Conservation (phyloP, 768 basidiomycete species). For the Vararia minispora region DNA sequence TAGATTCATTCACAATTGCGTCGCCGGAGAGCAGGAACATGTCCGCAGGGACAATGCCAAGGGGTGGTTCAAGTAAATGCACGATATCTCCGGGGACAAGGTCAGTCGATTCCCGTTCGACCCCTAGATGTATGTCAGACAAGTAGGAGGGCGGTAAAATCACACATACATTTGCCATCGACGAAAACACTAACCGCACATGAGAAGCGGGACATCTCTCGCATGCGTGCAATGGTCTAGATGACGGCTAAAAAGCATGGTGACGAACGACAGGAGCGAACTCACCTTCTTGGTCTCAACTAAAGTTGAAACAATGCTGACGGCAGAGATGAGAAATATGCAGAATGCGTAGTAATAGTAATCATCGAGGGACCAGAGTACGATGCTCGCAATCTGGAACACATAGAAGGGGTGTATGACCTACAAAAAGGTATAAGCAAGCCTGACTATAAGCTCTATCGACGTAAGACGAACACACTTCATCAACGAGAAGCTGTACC, state of each 20-base stretch:
- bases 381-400: constrained; percentile 92
- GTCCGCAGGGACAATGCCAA: constrained; percentile 78
- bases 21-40: constrained; percentile 90
- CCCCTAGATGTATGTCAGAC: constrained; percentile 37
- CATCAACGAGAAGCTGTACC: constrained; percentile 70
- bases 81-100: constrained; percentile 91
- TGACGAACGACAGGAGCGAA: background rate
- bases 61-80: constrained; percentile 69
- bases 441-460: background rate
- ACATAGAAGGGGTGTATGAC: constrained; percentile 97
- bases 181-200: constrained; percentile 65
- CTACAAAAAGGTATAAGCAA: constrained; percentile 23
- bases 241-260: background rate
- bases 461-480: constrained; percentile 38
- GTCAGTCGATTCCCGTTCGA: constrained; percentile 55
- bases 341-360: constrained; percentile 98
- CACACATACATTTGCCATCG: constrained; percentile 57
- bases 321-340: constrained; percentile 81
- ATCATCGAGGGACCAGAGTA: constrained; percentile 89
- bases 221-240: constrained; percentile 87
- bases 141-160: background rate
- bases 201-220: constrained; percentile 87
- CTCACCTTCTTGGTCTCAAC: constrained; percentile 84
- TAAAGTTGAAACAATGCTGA: constrained; percentile 77
- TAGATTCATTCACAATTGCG: constrained; percentile 96